These are phyloP conservation scores for Stemphylium vesicarium DNA, from an alignment of 2,329 filamentous ascomycete species.

Conservation along the genomic window DNA sequence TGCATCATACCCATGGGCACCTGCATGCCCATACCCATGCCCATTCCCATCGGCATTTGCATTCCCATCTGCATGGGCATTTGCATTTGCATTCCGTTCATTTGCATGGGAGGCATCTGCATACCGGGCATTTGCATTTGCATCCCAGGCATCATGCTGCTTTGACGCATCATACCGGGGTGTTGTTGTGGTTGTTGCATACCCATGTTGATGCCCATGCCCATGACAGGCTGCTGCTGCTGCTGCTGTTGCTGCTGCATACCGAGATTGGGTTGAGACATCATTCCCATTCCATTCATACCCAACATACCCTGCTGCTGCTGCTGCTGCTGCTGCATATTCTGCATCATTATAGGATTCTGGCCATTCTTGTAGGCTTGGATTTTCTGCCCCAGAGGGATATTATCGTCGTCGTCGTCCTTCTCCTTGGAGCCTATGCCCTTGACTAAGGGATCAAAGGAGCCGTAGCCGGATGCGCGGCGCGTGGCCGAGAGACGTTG, in stretches of 20 bases:
- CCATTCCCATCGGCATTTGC: slow-evolving; percentile 14
- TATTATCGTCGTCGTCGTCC: slow-evolving; percentile 38
- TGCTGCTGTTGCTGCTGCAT: slow-evolving; percentile 6
- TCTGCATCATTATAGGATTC: slow-evolving; percentile 25
- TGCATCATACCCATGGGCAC: slow-evolving; percentile 33
- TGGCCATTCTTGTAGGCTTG: slow-evolving; percentile 47
- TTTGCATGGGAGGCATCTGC: slow-evolving; percentile 12
- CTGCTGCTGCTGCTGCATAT: slow-evolving; percentile 18
- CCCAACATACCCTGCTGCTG: slow-evolving; percentile 23
- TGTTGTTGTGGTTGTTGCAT: not conserved
- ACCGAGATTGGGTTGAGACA: slow-evolving; percentile 10
- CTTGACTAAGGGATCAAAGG: slow-evolving; percentile 38
- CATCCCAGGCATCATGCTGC: slow-evolving; percentile 3
- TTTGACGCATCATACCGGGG: slow-evolving; percentile 3
- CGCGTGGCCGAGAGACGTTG: slow-evolving; percentile 44
- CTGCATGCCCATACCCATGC: slow-evolving; percentile 24
- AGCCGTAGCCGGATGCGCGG: slow-evolving; percentile 39
- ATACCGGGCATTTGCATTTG: slow-evolving; percentile 4
- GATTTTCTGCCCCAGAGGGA: slow-evolving; percentile 42
- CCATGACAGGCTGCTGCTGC: slow-evolving; percentile 17
- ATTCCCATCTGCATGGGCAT: slow-evolving; percentile 12
- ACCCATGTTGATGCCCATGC: slow-evolving; percentile 4
- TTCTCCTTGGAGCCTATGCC: slow-evolving; percentile 34
- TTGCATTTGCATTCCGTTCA: not conserved
- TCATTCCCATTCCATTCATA: slow-evolving; percentile 28